Percentiles rank a stretch among this genome's conserved stretches.
Conservation (phyloP, 2,329 filamentous ascomycete genomes). For the Sporothrix phasma region DNA sequence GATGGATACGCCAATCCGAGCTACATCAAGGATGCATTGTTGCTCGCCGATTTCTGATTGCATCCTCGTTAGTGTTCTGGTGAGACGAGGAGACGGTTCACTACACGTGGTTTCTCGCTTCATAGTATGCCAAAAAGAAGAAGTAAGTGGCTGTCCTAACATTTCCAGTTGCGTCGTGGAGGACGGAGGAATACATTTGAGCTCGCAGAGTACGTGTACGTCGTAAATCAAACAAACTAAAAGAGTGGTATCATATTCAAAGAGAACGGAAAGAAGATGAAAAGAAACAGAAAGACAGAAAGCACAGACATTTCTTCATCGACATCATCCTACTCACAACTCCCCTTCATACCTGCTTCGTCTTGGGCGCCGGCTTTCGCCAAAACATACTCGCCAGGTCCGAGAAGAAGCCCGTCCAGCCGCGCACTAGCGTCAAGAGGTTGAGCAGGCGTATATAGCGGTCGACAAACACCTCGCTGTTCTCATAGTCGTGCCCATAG, state of each 20-base stretch:
- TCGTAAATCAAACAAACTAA: background rate
- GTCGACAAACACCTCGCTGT: constrained; percentile 45
- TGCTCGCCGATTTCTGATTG: too few species aligned
- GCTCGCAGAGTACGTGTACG: too few species aligned
- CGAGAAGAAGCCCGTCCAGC: constrained; percentile 42
- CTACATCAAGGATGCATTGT: background rate
- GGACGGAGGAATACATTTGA: too few species aligned
- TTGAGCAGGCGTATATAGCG: constrained; percentile 47
- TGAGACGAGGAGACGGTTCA: background rate
- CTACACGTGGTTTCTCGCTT: background rate
- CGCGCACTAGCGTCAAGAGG: constrained; percentile 35
- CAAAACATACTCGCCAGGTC: constrained; percentile 25
- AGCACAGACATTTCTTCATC: too few species aligned
- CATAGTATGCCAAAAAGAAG: background rate
- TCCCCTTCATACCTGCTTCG: background rate
- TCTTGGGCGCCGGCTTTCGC: background rate
- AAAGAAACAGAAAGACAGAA: background rate
- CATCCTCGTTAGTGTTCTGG: background rate
- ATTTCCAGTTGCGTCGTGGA: background rate
- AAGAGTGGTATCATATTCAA: background rate
- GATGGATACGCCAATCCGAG: too few species aligned
- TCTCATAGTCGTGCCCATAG: constrained; percentile 48
- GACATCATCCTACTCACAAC: too few species aligned
- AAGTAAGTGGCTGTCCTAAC: background rate
- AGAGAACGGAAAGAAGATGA: background rate